Evolutionary conservation across 345 rosid species (phyloP).

Genomic region (Psidium guajava): DNA sequence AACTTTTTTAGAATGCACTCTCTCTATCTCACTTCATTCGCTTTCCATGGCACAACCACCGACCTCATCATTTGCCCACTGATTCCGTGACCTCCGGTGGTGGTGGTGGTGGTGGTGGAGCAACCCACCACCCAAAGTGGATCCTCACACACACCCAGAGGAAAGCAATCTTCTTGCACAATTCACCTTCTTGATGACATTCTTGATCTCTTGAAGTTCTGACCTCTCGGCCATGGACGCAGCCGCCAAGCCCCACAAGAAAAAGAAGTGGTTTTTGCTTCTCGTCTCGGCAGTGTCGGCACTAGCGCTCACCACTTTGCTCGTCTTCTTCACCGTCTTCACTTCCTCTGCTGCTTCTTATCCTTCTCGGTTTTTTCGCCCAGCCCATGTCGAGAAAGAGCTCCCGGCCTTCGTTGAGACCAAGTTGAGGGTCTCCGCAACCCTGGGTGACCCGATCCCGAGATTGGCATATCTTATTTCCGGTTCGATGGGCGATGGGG

Average conservation of each 20-base stretch:
- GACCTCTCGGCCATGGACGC: constrained; percentile 5
- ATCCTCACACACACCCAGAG: not conserved
- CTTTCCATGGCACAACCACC: not conserved
- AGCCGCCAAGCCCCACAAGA: constrained; percentile 13
- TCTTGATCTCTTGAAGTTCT: not conserved
- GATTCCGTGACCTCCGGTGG: not conserved
- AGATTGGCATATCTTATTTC: constrained; percentile 70
- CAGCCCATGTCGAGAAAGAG: not conserved
- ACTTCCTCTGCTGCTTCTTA: constrained; percentile 5
- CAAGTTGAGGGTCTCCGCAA: constrained; percentile 9
- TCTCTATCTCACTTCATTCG: not conserved
- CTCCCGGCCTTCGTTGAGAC: constrained; percentile 44
- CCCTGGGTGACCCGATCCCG: constrained; percentile 26
- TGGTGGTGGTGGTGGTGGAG: not conserved
- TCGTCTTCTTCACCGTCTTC: constrained; percentile 17
- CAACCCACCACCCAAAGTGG: not conserved
- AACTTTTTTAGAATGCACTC: not conserved
- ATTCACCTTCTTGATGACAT: not conserved
- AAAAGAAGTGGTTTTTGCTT: constrained; percentile 42
- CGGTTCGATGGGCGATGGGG: constrained; percentile 77
- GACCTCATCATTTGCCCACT: not conserved
- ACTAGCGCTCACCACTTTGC: constrained; percentile 31
- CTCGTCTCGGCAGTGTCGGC: constrained; percentile 6
- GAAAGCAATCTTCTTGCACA: not conserved
- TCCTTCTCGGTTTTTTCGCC: constrained; percentile 12